Percentiles rank a stretch among this genome's conserved stretches.
Conservation (phyloP, 176 grass and related monocot species). For the Microstegium vimineum region DNA sequence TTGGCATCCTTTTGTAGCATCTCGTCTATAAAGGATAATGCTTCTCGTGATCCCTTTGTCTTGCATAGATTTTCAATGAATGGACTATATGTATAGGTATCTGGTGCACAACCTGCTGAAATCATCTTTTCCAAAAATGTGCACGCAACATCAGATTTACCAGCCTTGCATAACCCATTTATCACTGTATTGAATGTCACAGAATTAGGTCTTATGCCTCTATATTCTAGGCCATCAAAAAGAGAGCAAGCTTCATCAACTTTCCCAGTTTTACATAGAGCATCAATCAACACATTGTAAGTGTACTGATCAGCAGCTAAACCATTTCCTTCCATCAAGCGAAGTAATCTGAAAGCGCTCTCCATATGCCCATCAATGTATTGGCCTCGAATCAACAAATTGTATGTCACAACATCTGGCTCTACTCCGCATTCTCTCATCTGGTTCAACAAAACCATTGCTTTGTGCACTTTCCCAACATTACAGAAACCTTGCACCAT, state of each 20-base stretch:
- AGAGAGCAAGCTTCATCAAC: constrained; percentile 49
- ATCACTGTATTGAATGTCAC: constrained; percentile 63
- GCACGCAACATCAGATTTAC: constrained; percentile 43
- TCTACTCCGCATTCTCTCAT: constrained; percentile 34
- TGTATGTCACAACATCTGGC: constrained; percentile 47
- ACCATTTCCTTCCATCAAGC: constrained; percentile 48
- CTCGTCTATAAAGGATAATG: constrained; percentile 42
- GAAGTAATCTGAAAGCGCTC: constrained; percentile 48
- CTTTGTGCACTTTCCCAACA: constrained; percentile 41
- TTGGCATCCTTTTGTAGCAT: constrained; percentile 53
- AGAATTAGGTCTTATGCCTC: constrained; percentile 41
- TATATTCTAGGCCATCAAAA: constrained; percentile 30
- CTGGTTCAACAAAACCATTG: constrained; percentile 40
- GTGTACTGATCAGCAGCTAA: constrained; percentile 44
- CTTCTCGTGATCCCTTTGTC: constrained; percentile 38
- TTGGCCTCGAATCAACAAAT: constrained; percentile 50
- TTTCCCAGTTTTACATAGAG: constrained; percentile 52
- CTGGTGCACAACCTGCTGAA: constrained; percentile 37
- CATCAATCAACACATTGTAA: constrained; percentile 54
- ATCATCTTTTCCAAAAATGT: constrained; percentile 54
- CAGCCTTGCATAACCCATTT: constrained; percentile 46
- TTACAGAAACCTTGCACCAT: constrained; percentile 46
- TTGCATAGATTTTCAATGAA: constrained; percentile 56
- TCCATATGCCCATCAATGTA: constrained; percentile 48
- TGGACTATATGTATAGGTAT: constrained; percentile 55